Evolutionary conservation across 2,329 filamentous ascomycete species (phyloP).

Genomic region (Pseudogymnoascus sp.): DNA sequence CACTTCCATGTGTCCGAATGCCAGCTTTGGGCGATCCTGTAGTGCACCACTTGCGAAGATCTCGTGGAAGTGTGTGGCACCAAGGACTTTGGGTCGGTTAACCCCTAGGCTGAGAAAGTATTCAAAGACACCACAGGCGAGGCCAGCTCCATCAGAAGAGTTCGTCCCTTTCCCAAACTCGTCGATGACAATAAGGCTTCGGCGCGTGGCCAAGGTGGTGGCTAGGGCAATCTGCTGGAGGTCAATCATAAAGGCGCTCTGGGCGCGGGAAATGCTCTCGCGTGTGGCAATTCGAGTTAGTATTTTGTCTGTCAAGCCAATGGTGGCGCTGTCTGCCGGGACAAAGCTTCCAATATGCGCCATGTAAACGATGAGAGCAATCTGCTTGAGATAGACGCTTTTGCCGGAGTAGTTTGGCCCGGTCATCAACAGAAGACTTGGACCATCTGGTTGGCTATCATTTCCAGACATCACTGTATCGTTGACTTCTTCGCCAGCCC

Average conservation of each 20-base stretch:
- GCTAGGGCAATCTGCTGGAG: conserved; percentile 77
- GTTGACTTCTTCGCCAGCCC: conserved; percentile 31
- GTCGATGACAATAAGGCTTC: conserved; percentile 80
- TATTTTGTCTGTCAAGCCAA: conserved; percentile 90
- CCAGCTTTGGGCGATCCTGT: conserved; percentile 38
- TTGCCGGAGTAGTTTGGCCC: conserved; percentile 97
- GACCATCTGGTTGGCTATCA: conserved; percentile 25
- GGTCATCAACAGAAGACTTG: conserved; percentile 72
- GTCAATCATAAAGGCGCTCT: conserved; percentile 66
- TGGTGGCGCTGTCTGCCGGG: conserved; percentile 63
- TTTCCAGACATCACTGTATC: not conserved
- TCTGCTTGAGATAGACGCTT: conserved; percentile 90
- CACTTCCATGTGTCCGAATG: conserved; percentile 66
- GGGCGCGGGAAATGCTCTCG: conserved; percentile 49
- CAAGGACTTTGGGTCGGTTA: conserved; percentile 47
- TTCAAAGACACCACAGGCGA: conserved; percentile 48
- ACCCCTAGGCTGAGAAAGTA: conserved; percentile 42
- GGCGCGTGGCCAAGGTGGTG: conserved; percentile 62
- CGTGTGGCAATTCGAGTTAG: conserved; percentile 75
- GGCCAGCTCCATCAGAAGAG: conserved; percentile 47
- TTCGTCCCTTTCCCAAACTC: conserved; percentile 72
- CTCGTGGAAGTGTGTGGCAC: conserved; percentile 60
- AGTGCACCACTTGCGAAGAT: conserved; percentile 61
- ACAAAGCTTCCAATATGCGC: conserved; percentile 91
- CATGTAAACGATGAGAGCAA: conserved; percentile 82